Evolutionary conservation across 2,329 filamentous ascomycete species (phyloP), one percentile per base, ranked within the genome.

Genomic region (Trichocomaceae sp.): DNA sequence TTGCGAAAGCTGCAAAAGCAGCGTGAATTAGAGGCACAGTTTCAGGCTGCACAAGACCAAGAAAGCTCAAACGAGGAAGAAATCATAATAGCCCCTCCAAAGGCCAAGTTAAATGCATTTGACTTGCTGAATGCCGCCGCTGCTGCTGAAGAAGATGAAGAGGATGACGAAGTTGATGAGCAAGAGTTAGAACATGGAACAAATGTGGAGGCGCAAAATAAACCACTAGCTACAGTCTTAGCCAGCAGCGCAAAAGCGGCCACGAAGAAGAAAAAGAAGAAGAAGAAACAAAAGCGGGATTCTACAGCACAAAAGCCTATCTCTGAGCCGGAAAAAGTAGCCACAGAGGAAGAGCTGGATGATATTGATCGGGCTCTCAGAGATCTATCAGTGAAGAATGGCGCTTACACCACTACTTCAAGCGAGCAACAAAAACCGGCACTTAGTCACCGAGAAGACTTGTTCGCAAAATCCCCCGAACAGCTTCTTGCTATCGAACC

Each of bases 311-410:
- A 73, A 44, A 68, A 68, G 54, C 39, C 63, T 10, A 55, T 62
- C 20, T 58, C 62, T n/a, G 63, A 63, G 3, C 54, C 55, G 20
- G 63, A 66, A 48, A 29, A 54, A 13, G 45, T 54, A 1, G 58
- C 66, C 2, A 61, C 68, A 1, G 61, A 67, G 23, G 58, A 60
- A 10, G 69, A 72, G 4, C 66, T 83, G 23, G 84, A 88, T 61
- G 85, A 88, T 60, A 86, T 88, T 50, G 85, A 88, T 64, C 73
- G 74, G 52, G 84, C 84, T 2, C 68, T 88, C 26, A 78, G 79
- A 60, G 78, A 82, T 39, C 69, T 88, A 39, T 78, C 78, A 31
- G 71, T 79, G n/a, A 68, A 75, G 44, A 57, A 62, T 53, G 57
- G 64, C 55, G n/a, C 59, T 33, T 49, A 52, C 59, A 45, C 62